Percentiles rank a stretch among this genome's conserved stretches.
These are phyloP conservation scores for Globisporangium spiculum DNA, from an alignment of 352 stramenopile genomes.

Conservation along the genomic window DNA sequence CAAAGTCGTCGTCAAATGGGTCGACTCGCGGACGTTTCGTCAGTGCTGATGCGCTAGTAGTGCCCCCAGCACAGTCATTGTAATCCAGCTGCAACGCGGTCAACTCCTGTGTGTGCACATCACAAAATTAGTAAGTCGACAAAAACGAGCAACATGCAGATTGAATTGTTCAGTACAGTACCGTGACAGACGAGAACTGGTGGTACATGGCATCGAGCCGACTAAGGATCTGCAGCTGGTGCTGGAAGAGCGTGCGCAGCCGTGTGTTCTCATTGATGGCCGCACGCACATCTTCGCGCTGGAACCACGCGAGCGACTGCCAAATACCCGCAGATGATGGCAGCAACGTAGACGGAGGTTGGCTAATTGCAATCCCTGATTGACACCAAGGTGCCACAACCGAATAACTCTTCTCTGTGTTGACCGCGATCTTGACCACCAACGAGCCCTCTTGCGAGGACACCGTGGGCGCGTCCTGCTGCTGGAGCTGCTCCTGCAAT, in stretches of 20 bases:
- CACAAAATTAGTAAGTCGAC: too few species aligned
- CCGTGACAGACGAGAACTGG: too few species aligned
- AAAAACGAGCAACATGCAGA: too few species aligned
- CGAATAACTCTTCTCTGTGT: not conserved
- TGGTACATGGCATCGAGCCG: slow-evolving; percentile 23
- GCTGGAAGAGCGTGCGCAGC: slow-evolving; percentile 26
- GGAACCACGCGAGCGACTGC: slow-evolving; percentile 31
- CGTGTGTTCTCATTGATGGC: slow-evolving; percentile 33
- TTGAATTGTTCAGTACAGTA: too few species aligned
- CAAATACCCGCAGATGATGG: slow-evolving; percentile 15
- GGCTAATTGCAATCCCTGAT: not conserved
- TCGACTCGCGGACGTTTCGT: not conserved
- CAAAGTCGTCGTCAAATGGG: slow-evolving; percentile 1
- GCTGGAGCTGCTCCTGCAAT: not conserved
- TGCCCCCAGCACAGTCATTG: not conserved
- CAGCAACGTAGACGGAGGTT: not conserved
- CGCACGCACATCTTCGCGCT: slow-evolving; percentile 28
- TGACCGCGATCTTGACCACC: not conserved
- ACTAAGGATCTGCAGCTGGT: slow-evolving; percentile 32
- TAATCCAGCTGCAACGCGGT: not conserved
- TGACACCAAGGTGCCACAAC: not conserved
- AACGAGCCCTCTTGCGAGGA: not conserved
- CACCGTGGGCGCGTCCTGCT: not conserved
- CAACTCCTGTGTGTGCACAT: not conserved
- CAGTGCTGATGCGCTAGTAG: not conserved